Percentiles rank a stretch among this genome's conserved stretches.
Conservation (phyloP, 2,329 filamentous ascomycete species). For the Exophiala xenobiotica region DNA sequence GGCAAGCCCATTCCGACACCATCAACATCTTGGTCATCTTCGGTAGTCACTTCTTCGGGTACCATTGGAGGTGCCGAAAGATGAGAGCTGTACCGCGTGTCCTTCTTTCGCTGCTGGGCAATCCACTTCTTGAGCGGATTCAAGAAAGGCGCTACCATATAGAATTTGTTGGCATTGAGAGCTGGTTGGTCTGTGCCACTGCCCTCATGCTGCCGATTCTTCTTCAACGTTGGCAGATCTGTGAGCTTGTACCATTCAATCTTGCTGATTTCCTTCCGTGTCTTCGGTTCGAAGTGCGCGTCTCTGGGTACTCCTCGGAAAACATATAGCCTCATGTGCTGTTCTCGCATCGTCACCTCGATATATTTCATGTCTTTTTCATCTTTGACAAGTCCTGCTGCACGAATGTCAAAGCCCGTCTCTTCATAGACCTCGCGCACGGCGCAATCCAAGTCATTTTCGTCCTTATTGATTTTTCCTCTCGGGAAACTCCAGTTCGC, state of each 20-base stretch:
- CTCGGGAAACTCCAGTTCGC: conserved; percentile 95
- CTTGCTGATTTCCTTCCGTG: conserved; percentile 95
- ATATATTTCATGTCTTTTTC: conserved; percentile 76
- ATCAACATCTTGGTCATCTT: conserved; percentile 27
- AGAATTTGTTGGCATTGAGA: conserved; percentile 80
- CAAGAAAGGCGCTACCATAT: conserved; percentile 95
- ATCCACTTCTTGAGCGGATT: conserved; percentile 88
- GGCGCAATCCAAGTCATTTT: conserved; percentile 89
- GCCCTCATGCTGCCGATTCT: conserved; percentile 65
- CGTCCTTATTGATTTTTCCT: conserved; percentile 97
- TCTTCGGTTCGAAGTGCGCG: conserved; percentile 82
- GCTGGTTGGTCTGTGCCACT: conserved; percentile 51
- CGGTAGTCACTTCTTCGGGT: conserved; percentile 24
- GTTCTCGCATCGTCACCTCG: conserved; percentile 84
- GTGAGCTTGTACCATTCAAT: conserved; percentile 92
- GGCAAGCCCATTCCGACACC: conserved; percentile 25
- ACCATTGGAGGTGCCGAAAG: conserved; percentile 34
- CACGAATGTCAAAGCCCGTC: conserved; percentile 80
- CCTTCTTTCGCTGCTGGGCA: conserved; percentile 72
- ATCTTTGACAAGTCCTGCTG: conserved; percentile 72
- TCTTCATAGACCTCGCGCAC: conserved; percentile 94
- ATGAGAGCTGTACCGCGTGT: conserved; percentile 57
- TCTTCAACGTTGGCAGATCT: conserved; percentile 79
- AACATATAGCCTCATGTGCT: conserved; percentile 89
- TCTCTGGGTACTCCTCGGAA: conserved; percentile 86